A percentile compares a stretch with the other conserved stretches of the same genome.
Evolutionary conservation across 2,329 filamentous ascomycete genomes (phyloP).

Genomic region (Knoxdaviesia proteae): DNA sequence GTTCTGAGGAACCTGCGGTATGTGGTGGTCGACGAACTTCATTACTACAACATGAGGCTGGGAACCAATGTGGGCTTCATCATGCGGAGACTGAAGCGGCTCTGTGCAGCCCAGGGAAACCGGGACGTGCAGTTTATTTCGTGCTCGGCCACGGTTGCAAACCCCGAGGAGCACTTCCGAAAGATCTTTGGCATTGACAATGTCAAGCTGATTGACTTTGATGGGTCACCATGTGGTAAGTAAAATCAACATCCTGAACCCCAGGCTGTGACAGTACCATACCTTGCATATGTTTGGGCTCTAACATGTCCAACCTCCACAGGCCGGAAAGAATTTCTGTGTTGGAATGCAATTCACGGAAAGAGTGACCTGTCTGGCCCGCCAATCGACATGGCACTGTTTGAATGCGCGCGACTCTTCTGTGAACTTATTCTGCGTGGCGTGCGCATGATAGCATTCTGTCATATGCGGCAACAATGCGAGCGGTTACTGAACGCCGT

Average conservation of each 20-base stretch:
- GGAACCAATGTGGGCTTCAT: slow-evolving; percentile 88
- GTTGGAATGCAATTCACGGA: slow-evolving; percentile 88
- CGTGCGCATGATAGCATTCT: slow-evolving; percentile 84
- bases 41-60: slow-evolving; percentile 91
- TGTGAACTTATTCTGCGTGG: slow-evolving; percentile 76
- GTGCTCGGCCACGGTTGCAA: slow-evolving; percentile 89
- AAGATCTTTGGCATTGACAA: slow-evolving; percentile 80
- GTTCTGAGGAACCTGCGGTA: slow-evolving; percentile 81
- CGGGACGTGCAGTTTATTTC: slow-evolving; percentile 72
- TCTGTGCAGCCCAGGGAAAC: slow-evolving; percentile 84
- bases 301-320: background rate
- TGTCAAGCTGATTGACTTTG: slow-evolving; percentile 67
- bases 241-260: background rate
- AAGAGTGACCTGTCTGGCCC: slow-evolving; percentile 60
- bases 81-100: slow-evolving; percentile 70
- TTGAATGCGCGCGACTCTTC: slow-evolving; percentile 76
- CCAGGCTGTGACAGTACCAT: too few relatives aligned
- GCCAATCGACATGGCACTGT: slow-evolving; percentile 67
- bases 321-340: slow-evolving; percentile 82
- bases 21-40: slow-evolving; percentile 79
- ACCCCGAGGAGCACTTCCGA: slow-evolving; percentile 77
- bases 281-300: too few relatives aligned
- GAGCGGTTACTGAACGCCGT: slow-evolving; percentile 67
- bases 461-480: slow-evolving; percentile 68
- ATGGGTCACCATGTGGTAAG: slow-evolving; percentile 58